A percentile compares a stretch with the other conserved stretches of the same genome.
These are phyloP conservation scores for Penicillium sp. DNA, from an alignment of 2,329 filamentous ascomycete genomes.

Conservation along the genomic window DNA sequence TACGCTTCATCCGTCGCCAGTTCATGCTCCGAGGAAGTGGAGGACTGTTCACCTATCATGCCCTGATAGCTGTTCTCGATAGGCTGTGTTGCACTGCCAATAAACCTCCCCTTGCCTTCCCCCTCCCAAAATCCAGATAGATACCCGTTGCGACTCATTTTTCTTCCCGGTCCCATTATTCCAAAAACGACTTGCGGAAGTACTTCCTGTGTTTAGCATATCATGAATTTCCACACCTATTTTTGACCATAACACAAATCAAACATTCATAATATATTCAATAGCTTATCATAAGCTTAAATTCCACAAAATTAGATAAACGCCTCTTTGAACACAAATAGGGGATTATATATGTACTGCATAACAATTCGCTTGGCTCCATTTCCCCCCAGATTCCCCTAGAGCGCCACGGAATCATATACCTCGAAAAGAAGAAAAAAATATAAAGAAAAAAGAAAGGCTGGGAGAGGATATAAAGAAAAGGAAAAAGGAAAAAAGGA, in stretches of 20 bases:
- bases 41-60: neutral
- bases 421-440: neutral
- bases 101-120: neutral
- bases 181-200: neutral
- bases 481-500: neutral
- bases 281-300: neutral
- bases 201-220: neutral
- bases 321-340: neutral
- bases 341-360: constrained; percentile 12
- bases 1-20: neutral
- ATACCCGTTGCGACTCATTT: neutral
- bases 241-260: neutral
- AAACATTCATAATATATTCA: neutral
- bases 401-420: constrained; percentile 4
- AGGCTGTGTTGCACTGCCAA: neutral
- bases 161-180: neutral
- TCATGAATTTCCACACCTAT: neutral
- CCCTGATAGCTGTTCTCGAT: neutral
- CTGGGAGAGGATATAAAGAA: neutral
- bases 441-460: neutral
- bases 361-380: constrained; percentile 3
- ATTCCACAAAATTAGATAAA: neutral
- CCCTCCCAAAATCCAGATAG: neutral
- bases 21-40: neutral
- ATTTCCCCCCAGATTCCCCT: neutral